Evolutionary conservation across 306 rosid genomes (phyloP).

Genomic region (Crataegus laevigata): DNA sequence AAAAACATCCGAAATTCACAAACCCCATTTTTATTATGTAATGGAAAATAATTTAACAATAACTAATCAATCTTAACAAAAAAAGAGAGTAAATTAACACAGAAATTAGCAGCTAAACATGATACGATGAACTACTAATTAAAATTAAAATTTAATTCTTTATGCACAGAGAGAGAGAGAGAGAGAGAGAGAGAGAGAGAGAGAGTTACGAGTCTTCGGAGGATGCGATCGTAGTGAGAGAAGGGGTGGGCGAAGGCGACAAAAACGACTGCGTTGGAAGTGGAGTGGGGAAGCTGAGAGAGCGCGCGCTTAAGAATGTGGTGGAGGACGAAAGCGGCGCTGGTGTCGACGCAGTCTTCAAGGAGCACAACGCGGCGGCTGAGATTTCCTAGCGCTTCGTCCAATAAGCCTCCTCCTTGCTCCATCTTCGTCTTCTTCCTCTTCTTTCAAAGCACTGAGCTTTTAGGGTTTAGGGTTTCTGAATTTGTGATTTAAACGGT

Average conservation of each 20-base stretch:
- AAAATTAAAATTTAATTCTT: background rate
- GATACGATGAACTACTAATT: background rate
- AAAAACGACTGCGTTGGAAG: conserved; percentile 55
- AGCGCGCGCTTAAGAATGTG: conserved; percentile 68
- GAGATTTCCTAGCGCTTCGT: conserved; percentile 59
- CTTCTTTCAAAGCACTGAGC: background rate
- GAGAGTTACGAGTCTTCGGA: conserved; percentile 56
- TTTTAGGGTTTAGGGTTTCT: conserved; percentile 3
- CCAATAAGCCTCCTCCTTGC: conserved; percentile 30
- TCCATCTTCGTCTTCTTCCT: conserved; percentile 30
- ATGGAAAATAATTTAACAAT: background rate
- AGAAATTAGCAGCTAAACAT: background rate
- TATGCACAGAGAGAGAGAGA: background rate
- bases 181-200: background rate
- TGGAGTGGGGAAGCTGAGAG: conserved; percentile 22
- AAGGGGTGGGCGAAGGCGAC: conserved; percentile 71
- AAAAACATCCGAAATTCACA: background rate
- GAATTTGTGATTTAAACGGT: background rate
- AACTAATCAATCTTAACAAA: background rate
- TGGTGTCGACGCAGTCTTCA: conserved; percentile 77
- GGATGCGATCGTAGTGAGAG: conserved; percentile 75
- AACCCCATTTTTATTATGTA: background rate
- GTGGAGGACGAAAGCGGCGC: conserved; percentile 78
- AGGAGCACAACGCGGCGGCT: conserved; percentile 47
- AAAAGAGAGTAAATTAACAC: background rate